Evolutionary conservation across 768 basidiomycete genomes (phyloP).

Genomic region (Coprinellus micaceus): DNA sequence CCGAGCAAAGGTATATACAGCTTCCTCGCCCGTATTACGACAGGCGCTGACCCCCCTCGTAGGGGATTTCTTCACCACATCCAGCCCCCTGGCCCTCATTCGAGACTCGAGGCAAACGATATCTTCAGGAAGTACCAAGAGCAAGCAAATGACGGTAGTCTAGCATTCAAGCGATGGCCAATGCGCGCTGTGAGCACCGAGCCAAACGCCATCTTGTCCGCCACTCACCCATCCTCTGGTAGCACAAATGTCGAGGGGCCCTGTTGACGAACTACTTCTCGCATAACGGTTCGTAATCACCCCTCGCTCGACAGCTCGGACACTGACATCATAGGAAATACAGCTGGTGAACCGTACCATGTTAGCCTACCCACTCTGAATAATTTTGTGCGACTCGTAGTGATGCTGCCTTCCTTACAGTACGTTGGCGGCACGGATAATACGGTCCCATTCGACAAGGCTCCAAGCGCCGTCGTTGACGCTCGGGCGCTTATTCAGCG

Average conservation of each 20-base stretch:
- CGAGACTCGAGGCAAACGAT: conserved; percentile 46
- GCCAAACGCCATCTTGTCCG: not conserved
- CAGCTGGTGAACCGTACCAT: conserved; percentile 80
- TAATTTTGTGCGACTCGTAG: not conserved
- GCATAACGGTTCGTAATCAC: conserved; percentile 61
- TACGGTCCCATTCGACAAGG: conserved; percentile 60
- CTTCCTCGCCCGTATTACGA: not conserved
- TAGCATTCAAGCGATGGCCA: conserved; percentile 72
- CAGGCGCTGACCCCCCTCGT: not conserved
- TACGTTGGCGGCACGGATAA: conserved; percentile 76
- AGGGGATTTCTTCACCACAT: conserved; percentile 68
- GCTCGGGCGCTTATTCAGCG: conserved; percentile 58
- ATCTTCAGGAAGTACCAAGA: conserved; percentile 67
- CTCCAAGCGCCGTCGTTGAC: conserved; percentile 53
- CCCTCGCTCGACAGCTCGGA: not conserved
- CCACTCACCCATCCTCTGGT: conserved; percentile 7
- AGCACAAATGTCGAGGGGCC: conserved; percentile 75
- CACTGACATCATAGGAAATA: conserved; percentile 2
- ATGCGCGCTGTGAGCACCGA: conserved; percentile 51
- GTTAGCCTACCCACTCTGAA: conserved; percentile 30
- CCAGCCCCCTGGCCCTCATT: conserved; percentile 34
- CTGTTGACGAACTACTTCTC: conserved; percentile 81
- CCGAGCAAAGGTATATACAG: conserved; percentile 38
- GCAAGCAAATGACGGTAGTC: conserved; percentile 50
- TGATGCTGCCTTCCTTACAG: conserved; percentile 28